Conservation (phyloP, 75 land plant genomes). For the Sequoiadendron giganteum region DNA sequence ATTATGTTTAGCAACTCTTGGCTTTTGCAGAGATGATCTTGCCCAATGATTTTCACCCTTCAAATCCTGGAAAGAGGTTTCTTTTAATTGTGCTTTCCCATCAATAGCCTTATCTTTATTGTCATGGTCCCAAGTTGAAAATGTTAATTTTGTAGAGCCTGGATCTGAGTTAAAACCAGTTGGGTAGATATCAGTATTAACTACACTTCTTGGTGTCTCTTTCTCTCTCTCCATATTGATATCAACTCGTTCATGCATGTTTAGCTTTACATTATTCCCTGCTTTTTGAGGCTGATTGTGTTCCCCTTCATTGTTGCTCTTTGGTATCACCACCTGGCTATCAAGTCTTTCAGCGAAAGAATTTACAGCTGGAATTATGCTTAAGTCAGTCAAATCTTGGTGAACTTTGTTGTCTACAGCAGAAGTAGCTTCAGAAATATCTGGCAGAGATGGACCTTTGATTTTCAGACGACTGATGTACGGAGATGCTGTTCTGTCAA, state of each 20-base stretch:
- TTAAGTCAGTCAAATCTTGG: neutral
- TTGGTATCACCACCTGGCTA: neutral
- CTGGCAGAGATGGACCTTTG: neutral
- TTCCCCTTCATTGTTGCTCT: neutral
- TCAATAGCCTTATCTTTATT: neutral
- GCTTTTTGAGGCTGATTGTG: neutral
- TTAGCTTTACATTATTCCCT: neutral
- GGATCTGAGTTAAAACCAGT: neutral
- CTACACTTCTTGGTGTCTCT: neutral
- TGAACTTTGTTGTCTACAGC: neutral
- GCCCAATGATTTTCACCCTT: constrained; percentile 1
- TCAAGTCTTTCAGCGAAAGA: neutral
- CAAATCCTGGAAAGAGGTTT: neutral
- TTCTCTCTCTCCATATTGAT: neutral
- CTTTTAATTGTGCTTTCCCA: neutral
- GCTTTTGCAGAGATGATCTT: neutral
- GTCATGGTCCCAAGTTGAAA: neutral
- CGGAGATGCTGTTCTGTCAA: neutral
- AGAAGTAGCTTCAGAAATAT: neutral
- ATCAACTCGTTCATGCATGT: neutral
- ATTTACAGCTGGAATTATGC: neutral
- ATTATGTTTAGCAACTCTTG: neutral
- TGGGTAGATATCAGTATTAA: neutral
- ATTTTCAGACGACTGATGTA: neutral
- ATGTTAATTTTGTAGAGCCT: neutral